phyloP scores from a whole-genome alignment of 179 eudicot species.

The Vitellaria paradoxa region DNA sequence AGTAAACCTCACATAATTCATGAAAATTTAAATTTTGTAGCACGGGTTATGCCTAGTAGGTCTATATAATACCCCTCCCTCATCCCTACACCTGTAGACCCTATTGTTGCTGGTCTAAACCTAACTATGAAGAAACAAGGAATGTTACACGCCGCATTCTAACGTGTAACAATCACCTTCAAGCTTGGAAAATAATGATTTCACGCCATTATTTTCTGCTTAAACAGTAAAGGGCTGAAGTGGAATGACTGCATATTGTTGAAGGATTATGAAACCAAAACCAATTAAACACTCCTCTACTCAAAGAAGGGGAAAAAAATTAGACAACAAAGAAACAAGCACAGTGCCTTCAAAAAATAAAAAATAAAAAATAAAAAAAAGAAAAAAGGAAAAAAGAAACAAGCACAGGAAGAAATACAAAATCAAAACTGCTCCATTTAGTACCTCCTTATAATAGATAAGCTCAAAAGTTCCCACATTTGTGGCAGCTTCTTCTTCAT shows the following conservation, averaged over 20 bases:
- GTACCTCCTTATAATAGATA: constrained; percentile 28
- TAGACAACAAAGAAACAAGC: too few relatives aligned
- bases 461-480: constrained; percentile 31
- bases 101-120: neutral
- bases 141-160: neutral
- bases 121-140: neutral
- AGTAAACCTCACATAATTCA: too few relatives aligned
- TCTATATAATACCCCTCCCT: too few relatives aligned
- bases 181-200: neutral
- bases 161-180: neutral
- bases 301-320: neutral
- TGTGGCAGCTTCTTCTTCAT: constrained; percentile 26
- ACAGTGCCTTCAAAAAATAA: too few relatives aligned
- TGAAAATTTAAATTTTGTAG: too few relatives aligned
- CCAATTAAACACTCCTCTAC: neutral
- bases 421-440: constrained; percentile 19
- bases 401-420: neutral
- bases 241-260: neutral
- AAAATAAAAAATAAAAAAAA: too few relatives aligned
- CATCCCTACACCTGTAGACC: neutral
- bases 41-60: too few relatives aligned
- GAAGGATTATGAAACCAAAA: constrained; percentile 1
- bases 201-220: neutral
- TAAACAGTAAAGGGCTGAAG: neutral
- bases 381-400: neutral